Evolutionary conservation across 2,329 filamentous ascomycete species (phyloP), one percentile per base, ranked within the genome.

Genomic region (Penicillium vulpinum): DNA sequence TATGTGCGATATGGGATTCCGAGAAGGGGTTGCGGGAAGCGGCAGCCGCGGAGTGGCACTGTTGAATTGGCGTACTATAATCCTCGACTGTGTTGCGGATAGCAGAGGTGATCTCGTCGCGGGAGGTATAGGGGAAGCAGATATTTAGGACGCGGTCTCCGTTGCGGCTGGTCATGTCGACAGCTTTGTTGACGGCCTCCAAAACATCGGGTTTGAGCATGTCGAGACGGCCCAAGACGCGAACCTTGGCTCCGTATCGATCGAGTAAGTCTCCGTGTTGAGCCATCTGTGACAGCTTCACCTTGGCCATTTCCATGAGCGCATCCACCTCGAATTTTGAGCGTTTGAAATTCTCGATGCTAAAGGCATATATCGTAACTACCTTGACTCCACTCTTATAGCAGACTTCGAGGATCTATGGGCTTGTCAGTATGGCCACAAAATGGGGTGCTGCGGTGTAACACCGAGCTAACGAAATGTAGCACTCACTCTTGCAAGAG

Each of bases 271-370:
- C 92, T 29, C 94, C 94, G 68, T 99, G 94, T 70, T 96, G 91
- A 26, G 90, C 88, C 66, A 99, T 81, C 74, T 99, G 94, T 58
- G 89, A 86, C 26, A 99, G 82, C 78, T 97, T 97, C 68, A 94
- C 86, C 79, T 96, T 97, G 59, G 93, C 93, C 82, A 99, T 91
- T 71, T 96, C 89, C 94, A 99, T 99, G 61, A 99, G 80, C 29
- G 91, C 92, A 71, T 97, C 92, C 9, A 99, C 94, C 75, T 99
- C 94, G 75, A 95, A 94, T 75, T 94, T 92, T 22, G 92, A 93
- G 6, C 94, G 87, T 74, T 97, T 96, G 80, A 96, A 99, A 79
- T 99, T 99, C 77, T 99, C 94, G 70, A 99, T 97, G 71, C 91
- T 96, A 78, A 99, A 99, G 16, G 94, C 94, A 74, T 97, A 99